Percentiles rank a stretch among this genome's conserved stretches.
Conservation (phyloP, 1,284 basidiomycete genomes). For the Ustilago hordei region DNA sequence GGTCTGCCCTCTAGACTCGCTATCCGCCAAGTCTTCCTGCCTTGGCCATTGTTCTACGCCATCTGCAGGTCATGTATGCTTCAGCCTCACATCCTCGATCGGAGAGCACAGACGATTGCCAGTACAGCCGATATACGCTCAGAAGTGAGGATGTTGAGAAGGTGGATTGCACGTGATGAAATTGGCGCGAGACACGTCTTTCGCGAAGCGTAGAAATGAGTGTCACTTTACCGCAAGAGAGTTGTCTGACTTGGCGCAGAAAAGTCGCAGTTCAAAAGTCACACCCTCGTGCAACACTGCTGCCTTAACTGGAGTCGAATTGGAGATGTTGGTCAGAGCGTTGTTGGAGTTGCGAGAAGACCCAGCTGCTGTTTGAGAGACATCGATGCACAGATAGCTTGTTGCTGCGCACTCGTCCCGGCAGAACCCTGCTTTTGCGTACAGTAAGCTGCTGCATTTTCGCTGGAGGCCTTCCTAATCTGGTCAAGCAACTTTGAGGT, state of each 20-base stretch:
- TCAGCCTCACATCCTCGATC: no score
- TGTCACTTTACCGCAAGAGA: slow-evolving; percentile 9
- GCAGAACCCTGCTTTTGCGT: slow-evolving; percentile 22
- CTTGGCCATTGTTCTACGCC: neutral
- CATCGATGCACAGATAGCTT: slow-evolving; percentile 32
- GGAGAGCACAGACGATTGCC: no score
- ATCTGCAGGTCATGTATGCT: neutral
- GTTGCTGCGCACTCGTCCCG: slow-evolving; percentile 26
- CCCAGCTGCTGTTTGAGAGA: slow-evolving; percentile 6
- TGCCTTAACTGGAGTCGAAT: neutral
- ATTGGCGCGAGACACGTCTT: slow-evolving; percentile 35
- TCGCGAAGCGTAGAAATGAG: neutral
- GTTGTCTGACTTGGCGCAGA: slow-evolving; percentile 15
- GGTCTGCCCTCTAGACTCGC: neutral
- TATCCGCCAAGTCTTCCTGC: neutral
- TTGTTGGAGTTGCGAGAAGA: slow-evolving; percentile 10
- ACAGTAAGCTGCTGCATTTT: neutral
- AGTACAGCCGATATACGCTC: neutral
- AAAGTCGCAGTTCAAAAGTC: neutral
- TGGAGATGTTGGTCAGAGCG: slow-evolving; percentile 1
- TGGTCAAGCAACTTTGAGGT: neutral
- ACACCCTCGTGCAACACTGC: slow-evolving; percentile 1
- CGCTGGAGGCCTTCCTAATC: slow-evolving; percentile 22
- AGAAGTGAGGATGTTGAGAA: neutral
- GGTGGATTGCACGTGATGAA: slow-evolving; percentile 28